These are phyloP conservation scores for Clitoria ternatea DNA, from an alignment of 306 rosid genomes.

Conservation along the genomic window DNA sequence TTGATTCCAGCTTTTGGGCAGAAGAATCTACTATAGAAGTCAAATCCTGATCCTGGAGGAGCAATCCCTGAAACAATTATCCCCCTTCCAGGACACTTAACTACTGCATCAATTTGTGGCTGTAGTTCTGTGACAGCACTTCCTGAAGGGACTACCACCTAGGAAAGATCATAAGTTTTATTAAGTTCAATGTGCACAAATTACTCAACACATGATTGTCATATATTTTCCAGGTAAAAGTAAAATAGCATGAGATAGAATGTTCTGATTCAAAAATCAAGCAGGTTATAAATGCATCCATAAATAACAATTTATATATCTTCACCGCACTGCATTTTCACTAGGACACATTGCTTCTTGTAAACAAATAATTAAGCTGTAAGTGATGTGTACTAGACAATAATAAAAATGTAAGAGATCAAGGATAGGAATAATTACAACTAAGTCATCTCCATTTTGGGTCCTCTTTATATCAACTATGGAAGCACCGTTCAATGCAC, in stretches of 20 bases:
- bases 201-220: background rate
- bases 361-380: background rate
- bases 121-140: conserved; percentile 42
- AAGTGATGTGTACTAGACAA: background rate
- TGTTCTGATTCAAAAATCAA: background rate
- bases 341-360: background rate
- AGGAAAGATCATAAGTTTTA: conserved; percentile 20
- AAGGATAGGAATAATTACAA: conserved; percentile 45
- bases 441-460: conserved; percentile 24
- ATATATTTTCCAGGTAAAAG: conserved; percentile 1
- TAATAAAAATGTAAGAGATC: background rate
- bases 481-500: conserved; percentile 47
- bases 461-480: conserved; percentile 43
- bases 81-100: conserved; percentile 59
- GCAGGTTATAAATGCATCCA: background rate
- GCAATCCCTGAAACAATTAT: conserved; percentile 53
- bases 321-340: background rate
- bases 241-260: background rate
- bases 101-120: conserved; percentile 51
- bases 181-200: background rate
- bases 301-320: background rate
- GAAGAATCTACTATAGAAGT: conserved; percentile 61
- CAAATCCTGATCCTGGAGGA: conserved; percentile 60
- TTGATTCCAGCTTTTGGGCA: conserved; percentile 56
- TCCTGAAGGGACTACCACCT: conserved; percentile 60